phyloP scores from a whole-genome alignment of 2,329 filamentous ascomycete genomes.

The Penicillium sp. region DNA sequence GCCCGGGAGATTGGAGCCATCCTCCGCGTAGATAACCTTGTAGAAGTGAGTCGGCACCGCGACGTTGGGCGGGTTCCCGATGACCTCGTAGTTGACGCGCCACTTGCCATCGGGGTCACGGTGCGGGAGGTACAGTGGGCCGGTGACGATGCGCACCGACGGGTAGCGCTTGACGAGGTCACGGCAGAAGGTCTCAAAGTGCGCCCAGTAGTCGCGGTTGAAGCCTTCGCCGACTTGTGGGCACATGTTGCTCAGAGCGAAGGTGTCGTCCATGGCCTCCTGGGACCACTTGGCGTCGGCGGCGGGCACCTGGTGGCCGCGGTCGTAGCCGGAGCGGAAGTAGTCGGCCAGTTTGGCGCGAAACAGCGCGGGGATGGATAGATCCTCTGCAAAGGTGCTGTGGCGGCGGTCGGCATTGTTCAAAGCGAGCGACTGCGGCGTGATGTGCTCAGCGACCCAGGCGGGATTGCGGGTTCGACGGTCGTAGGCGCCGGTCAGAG shows the following conservation, averaged over 20 bases:
- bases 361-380: slow-evolving; percentile 75
- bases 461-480: slow-evolving; percentile 84
- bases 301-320: slow-evolving; percentile 94
- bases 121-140: slow-evolving; percentile 87
- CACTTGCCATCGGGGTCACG: slow-evolving; percentile 88
- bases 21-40: slow-evolving; percentile 97
- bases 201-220: slow-evolving; percentile 98
- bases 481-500: slow-evolving; percentile 85
- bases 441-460: slow-evolving; percentile 97
- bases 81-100: slow-evolving; percentile 93
- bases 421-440: slow-evolving; percentile 71
- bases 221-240: slow-evolving; percentile 97
- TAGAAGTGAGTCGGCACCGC: slow-evolving; percentile 98
- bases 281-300: slow-evolving; percentile 97
- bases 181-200: slow-evolving; percentile 96
- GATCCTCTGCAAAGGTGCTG: slow-evolving; percentile 80
- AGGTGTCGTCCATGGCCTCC: slow-evolving; percentile 90
- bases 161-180: slow-evolving; percentile 77
- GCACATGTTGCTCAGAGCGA: slow-evolving; percentile 93
- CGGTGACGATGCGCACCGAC: slow-evolving; percentile 85
- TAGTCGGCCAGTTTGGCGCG: slow-evolving; percentile 90
- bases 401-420: slow-evolving; percentile 79
- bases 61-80: slow-evolving; percentile 87
- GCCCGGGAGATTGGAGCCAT: slow-evolving; percentile 56
- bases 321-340: slow-evolving; percentile 88